Conservation (phyloP, 441 rosid species). For the Gossypium lobatum region DNA sequence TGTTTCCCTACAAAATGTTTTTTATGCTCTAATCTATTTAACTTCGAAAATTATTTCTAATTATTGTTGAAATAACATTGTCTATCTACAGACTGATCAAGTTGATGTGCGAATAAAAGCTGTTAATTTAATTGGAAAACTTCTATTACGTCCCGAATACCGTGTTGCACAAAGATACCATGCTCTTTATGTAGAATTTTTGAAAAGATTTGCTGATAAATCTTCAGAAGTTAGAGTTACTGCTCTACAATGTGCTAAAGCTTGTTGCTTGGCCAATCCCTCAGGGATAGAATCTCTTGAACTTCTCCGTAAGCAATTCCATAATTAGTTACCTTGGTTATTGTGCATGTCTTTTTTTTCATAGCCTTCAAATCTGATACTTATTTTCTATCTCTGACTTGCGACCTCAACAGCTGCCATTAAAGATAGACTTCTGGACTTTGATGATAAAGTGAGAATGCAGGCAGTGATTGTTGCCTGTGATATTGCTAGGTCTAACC, state of each 20-base stretch:
- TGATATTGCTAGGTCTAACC: constrained; percentile 65
- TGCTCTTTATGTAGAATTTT: constrained; percentile 67
- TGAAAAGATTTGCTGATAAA: constrained; percentile 86
- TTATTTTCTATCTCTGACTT: constrained; percentile 19
- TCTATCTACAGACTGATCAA: constrained; percentile 72
- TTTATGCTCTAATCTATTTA: constrained; percentile 9
- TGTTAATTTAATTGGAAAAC: constrained; percentile 72
- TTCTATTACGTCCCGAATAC: constrained; percentile 53
- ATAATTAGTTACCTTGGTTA: constrained; percentile 7
- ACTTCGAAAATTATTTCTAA: neutral
- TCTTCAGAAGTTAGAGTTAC: constrained; percentile 84
- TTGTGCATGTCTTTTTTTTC: constrained; percentile 21
- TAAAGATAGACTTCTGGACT: constrained; percentile 75
- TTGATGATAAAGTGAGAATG: constrained; percentile 80
- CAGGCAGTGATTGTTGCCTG: constrained; percentile 72
- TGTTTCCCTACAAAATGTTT: constrained; percentile 14
- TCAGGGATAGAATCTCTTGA: constrained; percentile 51
- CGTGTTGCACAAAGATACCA: constrained; percentile 51
- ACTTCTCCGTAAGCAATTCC: constrained; percentile 53
- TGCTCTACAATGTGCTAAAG: constrained; percentile 67
- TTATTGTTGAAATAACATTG: constrained; percentile 17
- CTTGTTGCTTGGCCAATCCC: constrained; percentile 60
- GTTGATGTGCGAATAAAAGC: constrained; percentile 94
- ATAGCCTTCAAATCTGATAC: constrained; percentile 14
- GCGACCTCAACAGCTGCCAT: constrained; percentile 53